A percentile compares a stretch with the other conserved stretches of the same genome.
Evolutionary conservation across 768 basidiomycete species (phyloP).

Genomic region (Serendipita vermifera): DNA sequence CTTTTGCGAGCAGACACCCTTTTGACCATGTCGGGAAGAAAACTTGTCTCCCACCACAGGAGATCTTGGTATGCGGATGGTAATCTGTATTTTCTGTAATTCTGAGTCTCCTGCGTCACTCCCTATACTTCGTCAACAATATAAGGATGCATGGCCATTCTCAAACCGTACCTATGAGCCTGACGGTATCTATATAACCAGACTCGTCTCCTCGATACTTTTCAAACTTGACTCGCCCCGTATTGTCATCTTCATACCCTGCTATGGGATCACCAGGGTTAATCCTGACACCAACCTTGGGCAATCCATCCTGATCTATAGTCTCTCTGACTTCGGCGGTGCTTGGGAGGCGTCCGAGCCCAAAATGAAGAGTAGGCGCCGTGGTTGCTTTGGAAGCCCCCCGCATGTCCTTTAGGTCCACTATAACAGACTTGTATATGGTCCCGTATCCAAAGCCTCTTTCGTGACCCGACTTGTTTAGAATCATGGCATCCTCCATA

Average conservation of each 20-base stretch:
- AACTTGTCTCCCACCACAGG: slow-evolving; percentile 99
- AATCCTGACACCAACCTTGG: slow-evolving; percentile 57
- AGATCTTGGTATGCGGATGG: slow-evolving; percentile 81
- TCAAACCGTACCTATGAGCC: slow-evolving; percentile 62
- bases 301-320: slow-evolving; percentile 76
- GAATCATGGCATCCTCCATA: slow-evolving; percentile 99
- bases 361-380: slow-evolving; percentile 75
- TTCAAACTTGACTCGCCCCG: slow-evolving; percentile 66
- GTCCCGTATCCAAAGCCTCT: slow-evolving; percentile 95
- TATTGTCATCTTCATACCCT: slow-evolving; percentile 78
- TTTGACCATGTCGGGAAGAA: slow-evolving; percentile 96
- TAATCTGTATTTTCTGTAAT: slow-evolving; percentile 86
- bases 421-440: slow-evolving; percentile 85
- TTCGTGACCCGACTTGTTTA: slow-evolving; percentile 98
- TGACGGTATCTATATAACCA: slow-evolving; percentile 81
- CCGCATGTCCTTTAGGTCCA: slow-evolving; percentile 73
- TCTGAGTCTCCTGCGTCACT: slow-evolving; percentile 78
- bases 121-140: slow-evolving; percentile 31
- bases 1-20: slow-evolving; percentile 98
- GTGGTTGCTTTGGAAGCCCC: slow-evolving; percentile 45
- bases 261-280: slow-evolving; percentile 67
- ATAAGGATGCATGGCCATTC: not conserved
- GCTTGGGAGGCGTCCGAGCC: slow-evolving; percentile 49
- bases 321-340: slow-evolving; percentile 38
- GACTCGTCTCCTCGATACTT: slow-evolving; percentile 96